Evolutionary conservation across 129 eudicot genomes (phyloP).

Genomic region (Centaurea solstitialis): DNA sequence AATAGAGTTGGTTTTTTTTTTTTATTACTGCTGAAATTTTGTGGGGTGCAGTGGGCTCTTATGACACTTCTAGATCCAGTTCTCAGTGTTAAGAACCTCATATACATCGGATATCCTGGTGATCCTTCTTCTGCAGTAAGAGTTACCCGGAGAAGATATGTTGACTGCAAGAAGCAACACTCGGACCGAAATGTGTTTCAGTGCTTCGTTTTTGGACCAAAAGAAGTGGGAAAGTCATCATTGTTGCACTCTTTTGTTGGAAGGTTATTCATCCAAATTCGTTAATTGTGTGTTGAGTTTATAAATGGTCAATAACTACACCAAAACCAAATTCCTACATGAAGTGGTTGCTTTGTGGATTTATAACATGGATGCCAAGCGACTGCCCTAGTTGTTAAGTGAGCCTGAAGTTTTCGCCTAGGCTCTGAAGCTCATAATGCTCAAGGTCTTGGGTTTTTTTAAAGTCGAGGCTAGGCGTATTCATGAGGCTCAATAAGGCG

Average conservation of each 20-base stretch:
- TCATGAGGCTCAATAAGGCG: too few species aligned
- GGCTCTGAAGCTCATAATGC: too few species aligned
- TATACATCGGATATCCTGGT: conserved; percentile 79
- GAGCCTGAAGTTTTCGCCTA: too few species aligned
- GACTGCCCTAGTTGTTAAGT: too few species aligned
- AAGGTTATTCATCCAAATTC: conserved; percentile 52
- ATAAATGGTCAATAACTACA: too few species aligned
- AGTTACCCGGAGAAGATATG: conserved; percentile 76
- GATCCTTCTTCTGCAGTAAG: conserved; percentile 87
- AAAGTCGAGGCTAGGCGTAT: too few species aligned
- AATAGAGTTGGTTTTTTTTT: not conserved
- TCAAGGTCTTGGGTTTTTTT: too few species aligned
- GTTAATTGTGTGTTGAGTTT: not conserved
- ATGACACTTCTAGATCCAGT: conserved; percentile 91
- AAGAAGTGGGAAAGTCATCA: conserved; percentile 81
- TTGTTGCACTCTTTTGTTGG: conserved; percentile 73
- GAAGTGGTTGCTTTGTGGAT: not conserved
- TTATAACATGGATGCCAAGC: too few species aligned
- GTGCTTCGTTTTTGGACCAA: conserved; percentile 94
- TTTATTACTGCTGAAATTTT: conserved; percentile 18
- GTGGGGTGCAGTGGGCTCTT: conserved; percentile 82
- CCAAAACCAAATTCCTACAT: too few species aligned
- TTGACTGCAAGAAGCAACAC: conserved; percentile 92
- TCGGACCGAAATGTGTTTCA: conserved; percentile 85
- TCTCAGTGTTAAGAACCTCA: conserved; percentile 81